phyloP scores from a whole-genome alignment of 495 filamentous ascomycete genomes.

The Penicillium salamii region DNA sequence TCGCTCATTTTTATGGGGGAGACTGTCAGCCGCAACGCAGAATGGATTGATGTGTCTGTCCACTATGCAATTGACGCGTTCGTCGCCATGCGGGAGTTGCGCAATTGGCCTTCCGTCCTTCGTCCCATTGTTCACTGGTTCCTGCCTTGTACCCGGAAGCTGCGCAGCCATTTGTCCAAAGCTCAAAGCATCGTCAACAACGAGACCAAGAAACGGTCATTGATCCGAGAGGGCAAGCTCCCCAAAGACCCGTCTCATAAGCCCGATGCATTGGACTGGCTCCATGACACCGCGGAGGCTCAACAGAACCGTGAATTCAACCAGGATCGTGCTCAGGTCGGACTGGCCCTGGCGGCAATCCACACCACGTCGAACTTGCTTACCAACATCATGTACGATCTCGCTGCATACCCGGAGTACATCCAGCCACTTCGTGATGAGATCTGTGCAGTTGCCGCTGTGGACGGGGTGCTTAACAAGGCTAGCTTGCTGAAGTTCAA shows the following conservation, averaged over 20 bases:
- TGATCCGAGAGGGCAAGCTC: conserved; percentile 27
- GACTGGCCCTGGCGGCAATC: conserved; percentile 41
- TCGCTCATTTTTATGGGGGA: conserved; percentile 58
- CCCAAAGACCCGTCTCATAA: conserved; percentile 16
- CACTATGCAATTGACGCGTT: conserved; percentile 56
- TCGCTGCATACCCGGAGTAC: conserved; percentile 35
- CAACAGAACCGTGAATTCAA: conserved; percentile 15
- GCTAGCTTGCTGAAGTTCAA: conserved; percentile 47
- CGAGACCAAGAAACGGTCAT: conserved; percentile 27
- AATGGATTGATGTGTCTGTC: conserved; percentile 56
- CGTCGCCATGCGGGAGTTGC: conserved; percentile 27
- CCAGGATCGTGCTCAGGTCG: conserved; percentile 25
- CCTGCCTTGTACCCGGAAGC: conserved; percentile 23
- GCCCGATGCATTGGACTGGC: conserved; percentile 38
- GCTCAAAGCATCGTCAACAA: conserved; percentile 30
- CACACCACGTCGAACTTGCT: conserved; percentile 43
- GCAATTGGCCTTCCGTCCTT: conserved; percentile 34
- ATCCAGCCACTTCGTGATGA: conserved; percentile 38
- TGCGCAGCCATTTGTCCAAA: conserved; percentile 25
- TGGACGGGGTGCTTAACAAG: conserved; percentile 45
- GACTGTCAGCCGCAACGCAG: conserved; percentile 48
- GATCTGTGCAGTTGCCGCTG: conserved; percentile 28
- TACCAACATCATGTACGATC: conserved; percentile 41
- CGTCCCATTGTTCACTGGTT: conserved; percentile 38
- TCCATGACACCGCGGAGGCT: conserved; percentile 23